Evolutionary conservation across 208 protist genomes (phyloP), one percentile per base, ranked within the genome.

Genomic region (Blastocrithidia nonstop): DNA sequence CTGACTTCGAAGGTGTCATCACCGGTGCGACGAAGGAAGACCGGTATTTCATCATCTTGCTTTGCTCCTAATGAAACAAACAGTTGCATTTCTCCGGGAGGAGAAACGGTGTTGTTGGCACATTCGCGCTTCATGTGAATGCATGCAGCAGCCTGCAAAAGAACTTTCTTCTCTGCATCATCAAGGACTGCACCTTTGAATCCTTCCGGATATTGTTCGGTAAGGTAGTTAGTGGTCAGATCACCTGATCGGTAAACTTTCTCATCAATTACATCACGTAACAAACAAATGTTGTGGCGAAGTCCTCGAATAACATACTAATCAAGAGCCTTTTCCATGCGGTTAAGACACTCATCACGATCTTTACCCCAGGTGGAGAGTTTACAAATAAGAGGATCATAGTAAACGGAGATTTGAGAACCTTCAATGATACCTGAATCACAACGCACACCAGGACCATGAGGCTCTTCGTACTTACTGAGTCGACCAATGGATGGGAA

Each of bases 351-450:
- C 11, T 59, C 54, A 7, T 47, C 40, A 27, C 96, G 79, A 55
- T 88, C 65, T 20, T 49, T 41, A 16, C 69, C 86, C 75, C 90
- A 96, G 15, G 86, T 86, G 21, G 96, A 82, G 6, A 99, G 54
- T 75, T 98, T 99, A 27, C 92, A 90, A 66, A 99, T 96, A 81
- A 99, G 90, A 16, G 96, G 94, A 58, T 99, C 96, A 61, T 98
- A 98, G 57, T 95, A 82, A 17, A 97, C 63, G 0, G 65, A 58
- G 2, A 98, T 82, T 29, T 84, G 54, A 47, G 79, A 67, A 16
- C 88, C 82, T 45, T 72, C 54, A 23, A 51, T 19, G 19, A 96
- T 73, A 21, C 85, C 84, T 13, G 85, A 77, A 50, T 97, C 91
- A 17, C 88, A 56, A 32, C 81, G 64, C 3, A 93, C 62, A 21